Conservation (phyloP, 352 stramenopile species). For the Phytophthora palmivora region DNA sequence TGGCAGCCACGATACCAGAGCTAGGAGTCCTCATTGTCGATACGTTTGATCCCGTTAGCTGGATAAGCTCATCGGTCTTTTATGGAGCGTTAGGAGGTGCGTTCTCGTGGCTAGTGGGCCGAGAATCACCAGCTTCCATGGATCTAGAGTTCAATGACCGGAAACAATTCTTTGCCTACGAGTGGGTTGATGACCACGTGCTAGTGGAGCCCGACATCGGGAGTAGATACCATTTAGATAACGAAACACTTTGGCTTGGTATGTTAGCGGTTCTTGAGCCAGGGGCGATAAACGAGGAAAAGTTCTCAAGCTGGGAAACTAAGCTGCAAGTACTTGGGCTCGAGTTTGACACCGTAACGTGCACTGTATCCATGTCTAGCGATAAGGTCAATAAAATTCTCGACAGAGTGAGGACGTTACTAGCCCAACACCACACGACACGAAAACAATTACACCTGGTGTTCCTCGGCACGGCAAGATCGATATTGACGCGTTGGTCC, state of each 20-base stretch:
- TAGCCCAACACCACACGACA: not conserved
- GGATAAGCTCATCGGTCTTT: not conserved
- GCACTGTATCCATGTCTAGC: not conserved
- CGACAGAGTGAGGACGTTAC: not conserved
- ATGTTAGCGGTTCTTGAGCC: not conserved
- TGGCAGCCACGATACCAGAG: too few relatives aligned
- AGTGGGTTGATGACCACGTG: slow-evolving; percentile 14
- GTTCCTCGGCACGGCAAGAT: too few relatives aligned
- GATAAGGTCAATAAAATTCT: not conserved
- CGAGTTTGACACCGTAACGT: not conserved
- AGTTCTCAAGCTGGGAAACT: not conserved
- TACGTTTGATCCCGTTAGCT: not conserved
- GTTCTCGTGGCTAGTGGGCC: slow-evolving; percentile 12
- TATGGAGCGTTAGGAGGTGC: slow-evolving; percentile 5
- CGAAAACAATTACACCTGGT: not conserved
- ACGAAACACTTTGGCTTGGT: too few relatives aligned
- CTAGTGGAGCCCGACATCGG: slow-evolving; percentile 4
- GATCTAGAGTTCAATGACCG: not conserved
- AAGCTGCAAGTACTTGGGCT: not conserved
- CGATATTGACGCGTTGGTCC: too few relatives aligned
- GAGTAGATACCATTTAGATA: too few relatives aligned
- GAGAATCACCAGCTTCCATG: slow-evolving; percentile 2
- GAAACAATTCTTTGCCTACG: slow-evolving; percentile 9
- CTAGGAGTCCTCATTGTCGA: too few relatives aligned
- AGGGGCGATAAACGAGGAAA: not conserved